These are phyloP conservation scores for Nidularia sp. DNA, from an alignment of 768 basidiomycete species.

Conservation along the genomic window DNA sequence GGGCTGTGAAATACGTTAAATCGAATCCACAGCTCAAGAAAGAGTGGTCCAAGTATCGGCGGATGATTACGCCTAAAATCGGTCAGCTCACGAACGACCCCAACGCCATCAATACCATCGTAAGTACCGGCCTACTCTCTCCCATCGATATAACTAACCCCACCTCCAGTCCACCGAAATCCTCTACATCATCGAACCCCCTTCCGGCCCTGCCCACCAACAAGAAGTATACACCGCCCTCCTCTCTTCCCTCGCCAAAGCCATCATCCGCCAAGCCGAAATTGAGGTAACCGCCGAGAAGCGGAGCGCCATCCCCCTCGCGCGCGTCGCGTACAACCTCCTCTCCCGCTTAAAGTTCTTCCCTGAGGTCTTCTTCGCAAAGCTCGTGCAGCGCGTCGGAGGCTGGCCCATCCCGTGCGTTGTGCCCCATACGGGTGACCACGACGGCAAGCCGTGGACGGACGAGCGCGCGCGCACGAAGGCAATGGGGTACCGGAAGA, in stretches of 20 bases:
- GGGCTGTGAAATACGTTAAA: slow-evolving; percentile 65
- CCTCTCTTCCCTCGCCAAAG: slow-evolving; percentile 85
- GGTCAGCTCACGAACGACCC: slow-evolving; percentile 80
- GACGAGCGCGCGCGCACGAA: slow-evolving; percentile 35
- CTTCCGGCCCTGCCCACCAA: slow-evolving; percentile 17
- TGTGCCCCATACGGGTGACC: slow-evolving; percentile 44
- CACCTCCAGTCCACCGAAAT: slow-evolving; percentile 33
- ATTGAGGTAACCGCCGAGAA: slow-evolving; percentile 89
- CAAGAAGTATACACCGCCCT: slow-evolving; percentile 64
- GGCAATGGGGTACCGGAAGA: slow-evolving; percentile 53
- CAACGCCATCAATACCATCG: slow-evolving; percentile 58
- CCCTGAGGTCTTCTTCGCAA: slow-evolving; percentile 73
- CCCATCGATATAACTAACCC: background rate
- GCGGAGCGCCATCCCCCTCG: slow-evolving; percentile 79
- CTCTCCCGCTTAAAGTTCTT: slow-evolving; percentile 58
- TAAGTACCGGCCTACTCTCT: slow-evolving; percentile 29
- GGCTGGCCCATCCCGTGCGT: slow-evolving; percentile 79
- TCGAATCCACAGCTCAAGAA: slow-evolving; percentile 46
- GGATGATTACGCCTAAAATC: slow-evolving; percentile 82
- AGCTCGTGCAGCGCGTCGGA: slow-evolving; percentile 83
- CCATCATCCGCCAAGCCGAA: slow-evolving; percentile 88
- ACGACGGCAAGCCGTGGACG: slow-evolving; percentile 44
- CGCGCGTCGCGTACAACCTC: slow-evolving; percentile 68
- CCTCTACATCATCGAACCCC: slow-evolving; percentile 27
- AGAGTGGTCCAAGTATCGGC: slow-evolving; percentile 62